Evolutionary conservation across 148 eudicot genomes (phyloP).

Genomic region (Mesembryanthemum crystallinum): DNA sequence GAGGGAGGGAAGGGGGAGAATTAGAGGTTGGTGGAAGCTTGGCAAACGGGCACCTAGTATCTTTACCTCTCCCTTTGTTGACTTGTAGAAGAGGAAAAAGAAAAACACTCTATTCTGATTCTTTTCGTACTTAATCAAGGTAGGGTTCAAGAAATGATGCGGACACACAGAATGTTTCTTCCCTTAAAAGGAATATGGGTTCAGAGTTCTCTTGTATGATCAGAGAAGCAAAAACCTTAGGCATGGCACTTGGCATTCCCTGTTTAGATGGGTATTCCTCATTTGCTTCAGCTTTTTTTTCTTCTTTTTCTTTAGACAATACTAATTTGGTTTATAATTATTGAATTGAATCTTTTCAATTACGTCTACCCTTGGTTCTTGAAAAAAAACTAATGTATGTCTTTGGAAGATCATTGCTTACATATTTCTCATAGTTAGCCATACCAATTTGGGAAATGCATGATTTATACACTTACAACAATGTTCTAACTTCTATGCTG

Average conservation of each 20-base stretch:
- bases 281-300: conserved; percentile 5
- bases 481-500: not conserved
- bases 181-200: conserved; percentile 80
- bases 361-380: not conserved
- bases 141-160: conserved; percentile 56
- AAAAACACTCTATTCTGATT: conserved; percentile 13
- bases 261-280: conserved; percentile 80
- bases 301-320: not conserved
- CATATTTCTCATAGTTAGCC: too few species aligned
- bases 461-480: not conserved
- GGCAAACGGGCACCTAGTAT: too few species aligned
- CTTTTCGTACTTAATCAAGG: conserved; percentile 26
- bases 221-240: conserved; percentile 76
- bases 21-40: too few species aligned
- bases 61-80: not conserved
- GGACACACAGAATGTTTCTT: conserved; percentile 36
- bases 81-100: not conserved
- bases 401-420: too few species aligned
- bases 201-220: conserved; percentile 91
- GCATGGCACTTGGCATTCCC: conserved; percentile 76
- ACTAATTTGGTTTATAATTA: not conserved
- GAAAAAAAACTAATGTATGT: too few species aligned
- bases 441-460: too few species aligned
- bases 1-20: too few species aligned
- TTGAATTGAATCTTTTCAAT: not conserved